Base-by-base conservation (phyloP, 2,329 filamentous ascomycete species). In the Penicillium hesseltinei region DNA sequence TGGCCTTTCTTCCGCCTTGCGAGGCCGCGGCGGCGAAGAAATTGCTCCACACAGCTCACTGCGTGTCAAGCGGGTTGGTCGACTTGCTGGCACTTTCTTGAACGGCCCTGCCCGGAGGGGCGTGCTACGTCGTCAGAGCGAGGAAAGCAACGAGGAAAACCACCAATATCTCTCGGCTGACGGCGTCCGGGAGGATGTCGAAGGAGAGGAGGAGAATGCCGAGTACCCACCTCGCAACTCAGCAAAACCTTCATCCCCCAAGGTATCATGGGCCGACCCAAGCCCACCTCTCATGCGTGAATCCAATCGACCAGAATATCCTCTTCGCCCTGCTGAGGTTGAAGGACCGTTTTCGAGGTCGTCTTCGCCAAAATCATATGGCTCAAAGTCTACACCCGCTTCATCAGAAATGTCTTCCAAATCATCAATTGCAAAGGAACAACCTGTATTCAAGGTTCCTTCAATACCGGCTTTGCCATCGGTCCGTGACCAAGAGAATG, bases 401-500 rank as follows among this genome's bases (percentile, higher is more conserved):
- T 66, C 78, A 75, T 77, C 71, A 38, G 68, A 73, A 44, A 47
- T 70, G 60, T 76, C 73, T 15, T 74, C 75, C 11, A 73, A 69
- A 58, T 72, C 75, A 9, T 78, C 74, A 10, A 68, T 70, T 50
- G 74, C 77, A 35, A 73, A 72, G 53, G 74, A 77, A 49, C 78
- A 81, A 51, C 81, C 83, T n/a, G 79, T 82, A 7, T 88, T 86
- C 70, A 85, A 81, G 64, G 73, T 85, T 15, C 83, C 84, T 45
- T 78, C 80, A 13, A 76, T 82, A 36, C 82, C 84, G 19, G 75
- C 82, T 50, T 71, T 90, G 46, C 85, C 88, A 19, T 83, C 87
- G 1, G 76, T 78, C 4, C 82, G 88, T 60, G 91, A 96, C 66
- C 91, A 96, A 71, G 92, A 97, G 73, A 97, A 97, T 70, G 86